A percentile compares a stretch with the other conserved stretches of the same genome.
Evolutionary conservation across 2,329 filamentous ascomycete genomes (phyloP).

Genomic region (Nigrograna mackinnonii): DNA sequence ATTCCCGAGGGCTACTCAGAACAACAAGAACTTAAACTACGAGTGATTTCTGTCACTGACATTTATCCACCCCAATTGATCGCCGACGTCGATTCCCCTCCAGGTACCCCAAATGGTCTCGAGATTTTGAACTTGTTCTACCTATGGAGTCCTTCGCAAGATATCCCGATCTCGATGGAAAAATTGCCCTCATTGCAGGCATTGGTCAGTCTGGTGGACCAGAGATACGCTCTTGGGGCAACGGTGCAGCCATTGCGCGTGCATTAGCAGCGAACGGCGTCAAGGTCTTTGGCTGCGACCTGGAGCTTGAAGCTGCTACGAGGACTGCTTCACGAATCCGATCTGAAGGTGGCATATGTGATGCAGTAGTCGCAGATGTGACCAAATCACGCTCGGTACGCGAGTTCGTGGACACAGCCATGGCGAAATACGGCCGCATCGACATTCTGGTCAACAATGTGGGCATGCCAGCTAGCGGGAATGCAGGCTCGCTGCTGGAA

Average conservation of each 20-base stretch:
- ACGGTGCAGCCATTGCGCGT: conserved; percentile 11
- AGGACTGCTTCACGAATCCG: neutral
- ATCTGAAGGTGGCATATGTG: neutral
- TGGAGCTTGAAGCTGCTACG: conserved; percentile 3
- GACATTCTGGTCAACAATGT: conserved; percentile 1
- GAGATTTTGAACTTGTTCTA: too few species aligned
- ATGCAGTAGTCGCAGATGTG: neutral
- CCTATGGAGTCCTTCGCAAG: conserved; percentile 4
- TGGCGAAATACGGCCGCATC: neutral
- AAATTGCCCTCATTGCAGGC: conserved; percentile 10
- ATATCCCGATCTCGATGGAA: conserved; percentile 8
- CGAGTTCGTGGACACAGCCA: neutral
- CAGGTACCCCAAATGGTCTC: too few species aligned
- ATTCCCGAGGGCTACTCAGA: too few species aligned
- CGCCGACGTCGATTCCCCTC: too few species aligned
- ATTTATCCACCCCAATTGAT: too few species aligned
- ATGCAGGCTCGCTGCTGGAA: neutral
- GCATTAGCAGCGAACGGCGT: conserved; percentile 11
- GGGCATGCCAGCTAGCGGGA: neutral
- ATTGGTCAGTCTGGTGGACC: conserved; percentile 7
- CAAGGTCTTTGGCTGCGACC: conserved; percentile 11
- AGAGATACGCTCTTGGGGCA: conserved; percentile 9
- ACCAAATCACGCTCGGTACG: neutral
- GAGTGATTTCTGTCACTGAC: too few species aligned
- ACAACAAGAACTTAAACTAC: too few species aligned